Conservation (phyloP, 352 stramenopile species). For the Thraustochytrium sp. region DNA sequence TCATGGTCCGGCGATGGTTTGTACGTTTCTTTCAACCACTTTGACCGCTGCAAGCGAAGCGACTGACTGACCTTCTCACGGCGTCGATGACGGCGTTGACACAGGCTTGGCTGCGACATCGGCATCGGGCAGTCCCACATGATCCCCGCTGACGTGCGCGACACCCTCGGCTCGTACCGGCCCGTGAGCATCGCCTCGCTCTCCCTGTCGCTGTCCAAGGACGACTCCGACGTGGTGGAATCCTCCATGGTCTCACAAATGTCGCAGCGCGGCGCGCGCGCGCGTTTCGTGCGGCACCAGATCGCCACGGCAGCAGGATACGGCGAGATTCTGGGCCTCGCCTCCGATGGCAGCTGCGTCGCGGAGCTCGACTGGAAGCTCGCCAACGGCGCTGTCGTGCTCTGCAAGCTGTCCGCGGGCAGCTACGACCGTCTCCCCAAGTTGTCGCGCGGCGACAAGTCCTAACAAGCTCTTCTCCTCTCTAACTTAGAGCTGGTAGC, state of each 20-base stretch:
- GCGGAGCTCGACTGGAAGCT: constrained; percentile 38
- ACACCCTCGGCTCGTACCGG: background rate
- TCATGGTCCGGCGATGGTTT: constrained; percentile 11
- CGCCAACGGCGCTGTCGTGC: background rate
- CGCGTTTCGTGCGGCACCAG: background rate
- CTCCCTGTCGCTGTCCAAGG: background rate
- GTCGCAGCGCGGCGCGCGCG: background rate
- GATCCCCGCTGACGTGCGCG: background rate
- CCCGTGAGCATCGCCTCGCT: background rate
- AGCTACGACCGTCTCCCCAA: background rate
- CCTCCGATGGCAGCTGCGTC: background rate
- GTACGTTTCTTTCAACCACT: background rate
- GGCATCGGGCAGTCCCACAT: constrained; percentile 29
- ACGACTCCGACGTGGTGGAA: constrained; percentile 7
- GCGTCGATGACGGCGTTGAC: too few species aligned
- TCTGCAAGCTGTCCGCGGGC: background rate
- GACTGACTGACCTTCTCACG: too few species aligned
- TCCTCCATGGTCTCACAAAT: background rate
- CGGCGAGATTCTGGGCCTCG: background rate
- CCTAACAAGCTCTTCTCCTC: too few species aligned
- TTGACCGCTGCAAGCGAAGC: too few species aligned
- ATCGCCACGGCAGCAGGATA: background rate
- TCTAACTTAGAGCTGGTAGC: too few species aligned
- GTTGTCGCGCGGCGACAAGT: background rate
- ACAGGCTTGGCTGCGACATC: constrained; percentile 35